phyloP scores from a whole-genome alignment of 768 basidiomycete species.

The Mycena olivaceomarginata region DNA sequence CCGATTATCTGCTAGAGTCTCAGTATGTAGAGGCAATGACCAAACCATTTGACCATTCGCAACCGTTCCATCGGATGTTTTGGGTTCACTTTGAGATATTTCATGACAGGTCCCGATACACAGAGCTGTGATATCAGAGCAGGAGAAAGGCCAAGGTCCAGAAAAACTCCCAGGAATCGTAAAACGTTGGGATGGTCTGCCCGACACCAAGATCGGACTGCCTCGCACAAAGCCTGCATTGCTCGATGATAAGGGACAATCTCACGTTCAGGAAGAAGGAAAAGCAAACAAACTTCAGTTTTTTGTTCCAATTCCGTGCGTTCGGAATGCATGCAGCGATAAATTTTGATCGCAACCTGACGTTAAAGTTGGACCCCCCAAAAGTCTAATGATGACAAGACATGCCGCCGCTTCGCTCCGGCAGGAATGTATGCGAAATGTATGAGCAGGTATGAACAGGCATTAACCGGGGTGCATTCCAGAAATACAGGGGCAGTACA shows the following conservation, averaged over 20 bases:
- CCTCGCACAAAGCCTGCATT: slow-evolving; percentile 7
- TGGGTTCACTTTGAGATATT: slow-evolving; percentile 24
- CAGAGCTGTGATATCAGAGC: slow-evolving; percentile 41
- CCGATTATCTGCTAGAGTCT: too few relatives aligned
- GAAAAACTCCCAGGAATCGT: too few relatives aligned
- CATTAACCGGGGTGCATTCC: too few relatives aligned
- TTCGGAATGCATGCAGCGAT: slow-evolving; percentile 36
- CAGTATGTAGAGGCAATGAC: background rate
- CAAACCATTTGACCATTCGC: slow-evolving; percentile 26
- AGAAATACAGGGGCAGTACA: too few relatives aligned
- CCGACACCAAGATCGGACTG: background rate
- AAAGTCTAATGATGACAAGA: background rate
- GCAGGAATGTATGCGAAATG: too few relatives aligned
- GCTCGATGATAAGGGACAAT: background rate
- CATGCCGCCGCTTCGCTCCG: too few relatives aligned
- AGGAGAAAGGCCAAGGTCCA: background rate
- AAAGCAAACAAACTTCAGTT: slow-evolving; percentile 10
- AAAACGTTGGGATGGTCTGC: too few relatives aligned
- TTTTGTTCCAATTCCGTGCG: slow-evolving; percentile 13
- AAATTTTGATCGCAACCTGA: slow-evolving; percentile 27
- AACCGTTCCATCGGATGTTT: slow-evolving; percentile 17
- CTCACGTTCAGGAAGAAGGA: background rate
- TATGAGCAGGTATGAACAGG: too few relatives aligned
- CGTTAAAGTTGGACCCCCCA: background rate
- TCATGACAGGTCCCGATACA: slow-evolving; percentile 29